These are phyloP conservation scores for Trametes cinnabarina DNA, from an alignment of 768 basidiomycete species.

Conservation along the genomic window DNA sequence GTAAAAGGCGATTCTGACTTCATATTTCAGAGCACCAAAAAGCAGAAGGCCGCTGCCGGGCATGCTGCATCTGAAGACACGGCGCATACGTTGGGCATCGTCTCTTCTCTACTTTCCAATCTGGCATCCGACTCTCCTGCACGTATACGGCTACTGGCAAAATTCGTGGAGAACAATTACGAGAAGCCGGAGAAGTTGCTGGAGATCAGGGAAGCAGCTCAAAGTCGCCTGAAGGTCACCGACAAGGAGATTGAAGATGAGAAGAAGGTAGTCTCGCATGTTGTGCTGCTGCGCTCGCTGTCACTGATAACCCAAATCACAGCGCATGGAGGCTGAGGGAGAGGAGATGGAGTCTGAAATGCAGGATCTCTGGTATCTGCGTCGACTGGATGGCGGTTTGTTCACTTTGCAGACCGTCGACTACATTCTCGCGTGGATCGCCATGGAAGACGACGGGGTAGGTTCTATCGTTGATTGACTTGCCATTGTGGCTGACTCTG, in stretches of 20 bases:
- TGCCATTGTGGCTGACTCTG: slow-evolving; percentile 1
- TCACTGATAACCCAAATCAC: background rate
- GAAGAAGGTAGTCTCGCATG: slow-evolving; percentile 48
- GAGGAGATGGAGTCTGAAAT: slow-evolving; percentile 59
- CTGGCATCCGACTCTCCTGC: slow-evolving; percentile 80
- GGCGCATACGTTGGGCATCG: slow-evolving; percentile 83
- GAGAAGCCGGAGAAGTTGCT: slow-evolving; percentile 93
- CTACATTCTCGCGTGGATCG: slow-evolving; percentile 91
- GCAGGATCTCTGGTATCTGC: slow-evolving; percentile 81
- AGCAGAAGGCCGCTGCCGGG: slow-evolving; percentile 50
- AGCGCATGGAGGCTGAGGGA: slow-evolving; percentile 57
- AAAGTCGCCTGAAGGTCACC: slow-evolving; percentile 53
- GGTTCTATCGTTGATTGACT: slow-evolving; percentile 28
- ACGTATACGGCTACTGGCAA: slow-evolving; percentile 80
- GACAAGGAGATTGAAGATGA: slow-evolving; percentile 71
- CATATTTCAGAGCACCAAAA: slow-evolving; percentile 43
- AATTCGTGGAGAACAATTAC: slow-evolving; percentile 91
- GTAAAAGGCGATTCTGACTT: background rate
- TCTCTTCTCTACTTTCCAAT: slow-evolving; percentile 84
- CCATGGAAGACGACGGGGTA: slow-evolving; percentile 98
- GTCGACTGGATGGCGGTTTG: slow-evolving; percentile 81
- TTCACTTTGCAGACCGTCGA: slow-evolving; percentile 90
- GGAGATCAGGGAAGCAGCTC: slow-evolving; percentile 77
- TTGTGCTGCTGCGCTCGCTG: background rate
- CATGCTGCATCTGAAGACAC: slow-evolving; percentile 73